Percentiles rank a stretch among this genome's conserved stretches.
Conservation (phyloP, 768 basidiomycete genomes). For the Boletus huronensis region DNA sequence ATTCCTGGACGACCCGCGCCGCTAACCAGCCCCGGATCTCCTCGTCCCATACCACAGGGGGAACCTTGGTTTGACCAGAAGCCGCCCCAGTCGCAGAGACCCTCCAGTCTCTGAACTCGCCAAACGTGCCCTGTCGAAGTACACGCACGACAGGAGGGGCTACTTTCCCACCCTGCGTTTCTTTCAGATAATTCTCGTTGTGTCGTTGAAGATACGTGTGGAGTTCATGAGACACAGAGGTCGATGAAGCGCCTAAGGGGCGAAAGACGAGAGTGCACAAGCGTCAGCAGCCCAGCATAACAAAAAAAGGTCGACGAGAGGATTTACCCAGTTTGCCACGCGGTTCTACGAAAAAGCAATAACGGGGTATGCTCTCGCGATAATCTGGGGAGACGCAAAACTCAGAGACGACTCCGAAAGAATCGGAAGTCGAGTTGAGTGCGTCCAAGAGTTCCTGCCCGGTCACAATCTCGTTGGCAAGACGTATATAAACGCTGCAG, state of each 20-base stretch:
- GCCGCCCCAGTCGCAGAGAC: constrained; percentile 10
- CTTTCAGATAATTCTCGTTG: constrained; percentile 19
- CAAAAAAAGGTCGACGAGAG: no score
- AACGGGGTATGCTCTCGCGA: constrained; percentile 14
- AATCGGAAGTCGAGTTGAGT: constrained; percentile 10
- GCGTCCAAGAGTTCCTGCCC: constrained; percentile 21
- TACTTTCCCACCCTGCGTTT: constrained; percentile 6
- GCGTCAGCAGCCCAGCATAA: background rate
- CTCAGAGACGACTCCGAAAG: constrained; percentile 21
- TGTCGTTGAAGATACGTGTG: constrained; percentile 5
- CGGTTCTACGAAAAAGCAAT: constrained; percentile 21
- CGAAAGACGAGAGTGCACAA: background rate
- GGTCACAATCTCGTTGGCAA: constrained; percentile 22
- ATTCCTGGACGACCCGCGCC: constrained; percentile 14
- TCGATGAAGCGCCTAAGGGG: background rate
- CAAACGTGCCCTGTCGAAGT: constrained; percentile 18
- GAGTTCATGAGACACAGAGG: constrained; percentile 2
- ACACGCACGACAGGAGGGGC: constrained; percentile 12
- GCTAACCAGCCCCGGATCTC: constrained; percentile 14
- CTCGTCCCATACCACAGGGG: constrained; percentile 13
- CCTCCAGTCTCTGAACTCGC: constrained; percentile 23
- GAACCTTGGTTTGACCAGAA: constrained; percentile 23
- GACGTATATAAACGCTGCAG: constrained; percentile 15
- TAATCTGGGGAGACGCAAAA: constrained; percentile 20
- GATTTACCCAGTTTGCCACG: constrained; percentile 9